Evolutionary conservation across 1,139 yeast species (phyloP), one percentile per base, ranked within the genome.

Genomic region (Pichia sp.): DNA sequence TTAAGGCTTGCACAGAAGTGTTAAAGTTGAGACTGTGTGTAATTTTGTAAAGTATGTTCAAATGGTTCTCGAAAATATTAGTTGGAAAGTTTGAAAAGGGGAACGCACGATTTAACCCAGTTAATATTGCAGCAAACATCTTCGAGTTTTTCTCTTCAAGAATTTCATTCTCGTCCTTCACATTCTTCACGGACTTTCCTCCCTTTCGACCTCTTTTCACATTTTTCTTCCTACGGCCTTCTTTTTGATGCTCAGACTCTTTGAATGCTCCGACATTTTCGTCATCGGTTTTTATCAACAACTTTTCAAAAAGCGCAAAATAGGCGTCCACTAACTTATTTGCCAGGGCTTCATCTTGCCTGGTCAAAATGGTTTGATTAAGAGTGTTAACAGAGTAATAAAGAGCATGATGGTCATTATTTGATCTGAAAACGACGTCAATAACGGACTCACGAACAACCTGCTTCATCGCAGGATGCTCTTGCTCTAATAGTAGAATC

Each of bases 71-170:
- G 70, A 89, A 92, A 8, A 83, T 80, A 24, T 83, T 84, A 52
- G 83, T 77, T 8, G 95, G 87, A 55, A 95, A 76, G 58, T 82
- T 79, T 1, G 97, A 85, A 68, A 89, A 93, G 55, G 99, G 98
- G 77, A 89, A 92, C 0, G 99, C 95, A 73, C 99, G 87, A 70
- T 95, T 95, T 59, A 93, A 81, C 61, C 99, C 99, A 2, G 99
- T 91, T 61, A 93, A 80, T 58, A 95, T 80, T 24, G 97, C 97
- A 40, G 97, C 85, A 63, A 92, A 90, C 64, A 93, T 74, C 66
- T 89, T 88, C 46, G 95, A 80, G 65, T 85, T 87, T 66, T 85
- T 88, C 66, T 93, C 98, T 68, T 90, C 96, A 48, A 85, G 71
- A 5, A 87, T 75, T 63, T 88, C 96, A 52, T 75, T 77, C 58